phyloP scores from a whole-genome alignment of 768 basidiomycete species.

The Lyophyllum atratum region DNA sequence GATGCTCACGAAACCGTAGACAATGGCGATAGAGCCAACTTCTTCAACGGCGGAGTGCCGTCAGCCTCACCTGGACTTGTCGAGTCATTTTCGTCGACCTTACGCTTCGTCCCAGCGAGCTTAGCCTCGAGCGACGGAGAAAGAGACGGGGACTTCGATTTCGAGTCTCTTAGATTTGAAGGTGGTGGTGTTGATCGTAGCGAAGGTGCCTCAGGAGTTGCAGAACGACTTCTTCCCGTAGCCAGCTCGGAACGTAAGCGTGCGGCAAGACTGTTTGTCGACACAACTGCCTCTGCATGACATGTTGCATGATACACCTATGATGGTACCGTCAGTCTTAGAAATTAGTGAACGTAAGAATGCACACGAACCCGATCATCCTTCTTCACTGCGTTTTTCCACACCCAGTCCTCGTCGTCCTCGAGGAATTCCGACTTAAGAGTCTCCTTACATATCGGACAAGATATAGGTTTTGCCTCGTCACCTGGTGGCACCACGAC shows the following conservation, averaged over 20 bases:
- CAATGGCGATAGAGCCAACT: conserved; percentile 49
- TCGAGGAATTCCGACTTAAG: conserved; percentile 91
- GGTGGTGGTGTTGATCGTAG: conserved; percentile 41
- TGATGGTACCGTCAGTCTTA: conserved; percentile 1
- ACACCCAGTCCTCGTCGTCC: conserved; percentile 98
- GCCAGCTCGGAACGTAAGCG: conserved; percentile 64
- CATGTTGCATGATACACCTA: conserved; percentile 96
- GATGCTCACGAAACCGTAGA: conserved; percentile 15
- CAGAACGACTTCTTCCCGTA: conserved; percentile 71
- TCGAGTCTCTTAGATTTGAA: conserved; percentile 31
- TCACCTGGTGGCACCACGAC: conserved; percentile 90
- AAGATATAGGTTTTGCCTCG: conserved; percentile 80
- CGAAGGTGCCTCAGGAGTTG: conserved; percentile 65
- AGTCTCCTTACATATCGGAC: conserved; percentile 95
- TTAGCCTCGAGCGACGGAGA: conserved; percentile 58
- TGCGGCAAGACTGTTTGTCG: conserved; percentile 65
- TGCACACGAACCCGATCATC: conserved; percentile 73
- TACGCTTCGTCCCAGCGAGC: conserved; percentile 70
- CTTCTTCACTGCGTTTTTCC: conserved; percentile 86
- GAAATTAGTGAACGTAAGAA: not conserved
- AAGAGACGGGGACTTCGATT: conserved; percentile 41
- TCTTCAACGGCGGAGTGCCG: conserved; percentile 69
- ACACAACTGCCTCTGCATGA: conserved; percentile 76
- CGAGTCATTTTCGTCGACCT: conserved; percentile 58
- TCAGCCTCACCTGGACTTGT: conserved; percentile 39